A percentile compares a stretch with the other conserved stretches of the same genome.
Conservation (phyloP, 805 yeast species). For the Priceomyces fermenticarens region DNA sequence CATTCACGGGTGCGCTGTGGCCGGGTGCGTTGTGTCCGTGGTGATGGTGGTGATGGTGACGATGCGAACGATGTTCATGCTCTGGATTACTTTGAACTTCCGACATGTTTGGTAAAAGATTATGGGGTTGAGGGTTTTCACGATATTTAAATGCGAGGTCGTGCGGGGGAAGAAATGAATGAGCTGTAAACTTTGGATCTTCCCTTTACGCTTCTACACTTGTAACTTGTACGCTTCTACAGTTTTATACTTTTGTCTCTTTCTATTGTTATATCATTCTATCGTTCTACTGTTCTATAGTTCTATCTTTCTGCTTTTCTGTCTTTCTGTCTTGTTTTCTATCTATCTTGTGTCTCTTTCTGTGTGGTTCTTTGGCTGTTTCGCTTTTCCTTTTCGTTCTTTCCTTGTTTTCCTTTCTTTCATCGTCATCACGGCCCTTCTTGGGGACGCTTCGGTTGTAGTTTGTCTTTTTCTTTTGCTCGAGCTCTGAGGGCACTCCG, state of each 20-base stretch:
- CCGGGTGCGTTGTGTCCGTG: constrained; percentile 20
- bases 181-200: too few relatives aligned
- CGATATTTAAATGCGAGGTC: background rate
- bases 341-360: constrained; percentile 1
- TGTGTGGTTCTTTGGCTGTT: background rate
- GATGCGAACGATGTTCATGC: constrained; percentile 1
- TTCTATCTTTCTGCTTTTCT: constrained; percentile 1
- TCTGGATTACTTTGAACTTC: background rate
- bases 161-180: too few relatives aligned
- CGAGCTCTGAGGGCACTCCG: constrained; percentile 39
- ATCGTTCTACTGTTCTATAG: background rate
- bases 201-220: too few relatives aligned
- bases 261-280: background rate
- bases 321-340: background rate
- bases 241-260: background rate
- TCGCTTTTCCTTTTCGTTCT: constrained; percentile 5
- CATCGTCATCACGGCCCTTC: background rate
- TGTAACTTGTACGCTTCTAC: too few relatives aligned
- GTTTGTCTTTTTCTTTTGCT: constrained; percentile 12
- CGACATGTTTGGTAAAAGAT: too few relatives aligned
- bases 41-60: constrained; percentile 15
- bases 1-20: constrained; percentile 18
- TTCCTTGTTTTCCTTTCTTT: constrained; percentile 1
- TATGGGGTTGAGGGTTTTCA: too few relatives aligned
- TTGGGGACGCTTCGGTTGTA: constrained; percentile 23